Evolutionary conservation across 257 asterid species (phyloP), one percentile per base, ranked within the genome.

Genomic region (Echium plantagineum): DNA sequence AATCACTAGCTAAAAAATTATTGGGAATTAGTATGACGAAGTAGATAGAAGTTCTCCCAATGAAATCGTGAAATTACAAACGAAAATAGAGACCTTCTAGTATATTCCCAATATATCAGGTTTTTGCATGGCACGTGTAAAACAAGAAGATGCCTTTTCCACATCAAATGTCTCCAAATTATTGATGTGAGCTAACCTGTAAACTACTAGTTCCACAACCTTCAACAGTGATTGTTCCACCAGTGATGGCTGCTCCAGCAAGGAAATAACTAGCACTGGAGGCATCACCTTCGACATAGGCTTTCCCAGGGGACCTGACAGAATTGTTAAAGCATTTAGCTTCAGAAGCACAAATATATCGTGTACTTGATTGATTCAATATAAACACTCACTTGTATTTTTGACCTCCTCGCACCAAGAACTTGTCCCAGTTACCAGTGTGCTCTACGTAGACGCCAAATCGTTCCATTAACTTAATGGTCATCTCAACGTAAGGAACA

Each of bases 161-260:
- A 7, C 47, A 35, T 42, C 49, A 42, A 13, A 42, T 42, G 4
- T 42, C 15, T 42, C 49, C 4, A 10, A 42, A 42, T 42, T 42
- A 42, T 42, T 10, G 49, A 42, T 3, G 16, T 13, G 17, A 12
- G 16, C 49, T 67, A 66, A 88, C 99, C 97, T 93, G 97, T 74
- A 93, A 84, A 80, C 99, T 93, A 81, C 89, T 83, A 48, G 95
- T 86, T 69, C 99, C 99, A 60, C 99, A 93, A 54, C 99, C 99
- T 83, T 93, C 96, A 66, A 89, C 99, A 3, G 97, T 78, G 61
- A 78, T 55, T 26, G 97, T 89, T 69, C 99, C 99, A 65, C 97
- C 96, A 1, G 96, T 93, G 67, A 86, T 73, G 66, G 99, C 97
- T 58, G 99, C 99, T 66, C 99, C 99, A 38, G 96, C 99, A 82